These are phyloP conservation scores for Onygena corvina DNA, from an alignment of 2,329 filamentous ascomycete species.

Conservation along the genomic window DNA sequence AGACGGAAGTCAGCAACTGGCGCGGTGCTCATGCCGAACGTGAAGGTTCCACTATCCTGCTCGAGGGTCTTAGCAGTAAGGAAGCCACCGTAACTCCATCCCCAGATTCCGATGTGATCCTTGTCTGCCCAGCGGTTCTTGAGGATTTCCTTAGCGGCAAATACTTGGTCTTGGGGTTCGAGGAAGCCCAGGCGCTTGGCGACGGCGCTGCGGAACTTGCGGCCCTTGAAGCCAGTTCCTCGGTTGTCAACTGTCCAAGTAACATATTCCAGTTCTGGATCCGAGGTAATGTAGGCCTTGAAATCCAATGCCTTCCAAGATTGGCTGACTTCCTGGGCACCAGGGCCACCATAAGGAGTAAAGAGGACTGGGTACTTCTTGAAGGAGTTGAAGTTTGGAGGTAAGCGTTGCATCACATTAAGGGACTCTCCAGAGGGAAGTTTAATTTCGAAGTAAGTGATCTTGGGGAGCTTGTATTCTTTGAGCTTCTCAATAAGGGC, in stretches of 20 bases:
- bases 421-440: slow-evolving; percentile 50
- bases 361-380: slow-evolving; percentile 57
- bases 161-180: slow-evolving; percentile 56
- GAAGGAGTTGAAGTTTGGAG: slow-evolving; percentile 49
- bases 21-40: slow-evolving; percentile 51
- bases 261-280: slow-evolving; percentile 56
- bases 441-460: slow-evolving; percentile 50
- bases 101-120: slow-evolving; percentile 53
- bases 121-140: slow-evolving; percentile 44
- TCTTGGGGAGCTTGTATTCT: slow-evolving; percentile 51
- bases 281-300: slow-evolving; percentile 53
- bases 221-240: slow-evolving; percentile 53
- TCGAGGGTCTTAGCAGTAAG: slow-evolving; percentile 56
- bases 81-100: slow-evolving; percentile 58
- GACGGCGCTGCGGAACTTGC: slow-evolving; percentile 49
- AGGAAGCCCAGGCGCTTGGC: slow-evolving; percentile 49
- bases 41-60: slow-evolving; percentile 48
- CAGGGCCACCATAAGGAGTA: slow-evolving; percentile 56
- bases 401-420: slow-evolving; percentile 54
- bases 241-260: slow-evolving; percentile 58
- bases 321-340: slow-evolving; percentile 50
- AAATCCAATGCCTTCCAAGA: slow-evolving; percentile 45
- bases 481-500: slow-evolving; percentile 44
- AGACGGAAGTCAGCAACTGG: slow-evolving; percentile 58
- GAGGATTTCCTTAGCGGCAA: slow-evolving; percentile 48